Evolutionary conservation across 2,329 filamentous ascomycete genomes (phyloP).

Genomic region (Xylaria sp.): DNA sequence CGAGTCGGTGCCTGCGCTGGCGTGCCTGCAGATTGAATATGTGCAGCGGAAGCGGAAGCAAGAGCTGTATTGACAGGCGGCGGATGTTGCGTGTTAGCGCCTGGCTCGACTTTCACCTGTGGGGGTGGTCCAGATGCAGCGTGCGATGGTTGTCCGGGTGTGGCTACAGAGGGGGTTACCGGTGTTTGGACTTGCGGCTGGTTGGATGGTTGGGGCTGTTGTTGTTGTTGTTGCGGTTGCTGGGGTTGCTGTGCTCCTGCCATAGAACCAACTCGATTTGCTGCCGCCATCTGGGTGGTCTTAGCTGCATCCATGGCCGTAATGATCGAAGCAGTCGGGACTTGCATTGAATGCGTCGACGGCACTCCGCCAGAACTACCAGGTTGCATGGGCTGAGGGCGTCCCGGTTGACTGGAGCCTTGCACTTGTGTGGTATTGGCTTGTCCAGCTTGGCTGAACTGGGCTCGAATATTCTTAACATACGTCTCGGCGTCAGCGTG

Average conservation of each 20-base stretch:
- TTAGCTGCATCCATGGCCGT: conserved; percentile 51
- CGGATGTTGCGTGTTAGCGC: conserved; percentile 51
- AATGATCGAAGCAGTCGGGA: conserved; percentile 49
- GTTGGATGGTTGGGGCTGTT: conserved; percentile 18
- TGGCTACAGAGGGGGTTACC: conserved; percentile 42
- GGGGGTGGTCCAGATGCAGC: conserved; percentile 40
- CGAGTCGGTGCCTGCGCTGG: conserved; percentile 62
- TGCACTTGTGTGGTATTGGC: conserved; percentile 32
- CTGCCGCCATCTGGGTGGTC: conserved; percentile 47
- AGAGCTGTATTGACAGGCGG: conserved; percentile 63
- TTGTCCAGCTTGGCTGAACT: conserved; percentile 35
- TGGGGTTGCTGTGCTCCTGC: conserved; percentile 38
- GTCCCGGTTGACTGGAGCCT: conserved; percentile 39
- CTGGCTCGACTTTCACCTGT: conserved; percentile 54
- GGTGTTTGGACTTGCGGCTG: conserved; percentile 40
- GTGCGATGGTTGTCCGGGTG: conserved; percentile 42
- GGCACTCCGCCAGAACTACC: conserved; percentile 39
- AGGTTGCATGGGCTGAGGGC: conserved; percentile 44
- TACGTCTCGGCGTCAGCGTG: conserved; percentile 43
- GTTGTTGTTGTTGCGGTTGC: conserved; percentile 18
- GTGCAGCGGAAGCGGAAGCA: conserved; percentile 51
- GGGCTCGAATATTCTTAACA: conserved; percentile 42
- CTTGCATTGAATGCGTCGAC: conserved; percentile 48
- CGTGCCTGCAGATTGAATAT: conserved; percentile 58
- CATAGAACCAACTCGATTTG: conserved; percentile 37